Percentiles rank a stretch among this genome's conserved stretches.
These are phyloP conservation scores for Parmelia sp. DNA, from an alignment of 495 filamentous ascomycete species.

Conservation along the genomic window DNA sequence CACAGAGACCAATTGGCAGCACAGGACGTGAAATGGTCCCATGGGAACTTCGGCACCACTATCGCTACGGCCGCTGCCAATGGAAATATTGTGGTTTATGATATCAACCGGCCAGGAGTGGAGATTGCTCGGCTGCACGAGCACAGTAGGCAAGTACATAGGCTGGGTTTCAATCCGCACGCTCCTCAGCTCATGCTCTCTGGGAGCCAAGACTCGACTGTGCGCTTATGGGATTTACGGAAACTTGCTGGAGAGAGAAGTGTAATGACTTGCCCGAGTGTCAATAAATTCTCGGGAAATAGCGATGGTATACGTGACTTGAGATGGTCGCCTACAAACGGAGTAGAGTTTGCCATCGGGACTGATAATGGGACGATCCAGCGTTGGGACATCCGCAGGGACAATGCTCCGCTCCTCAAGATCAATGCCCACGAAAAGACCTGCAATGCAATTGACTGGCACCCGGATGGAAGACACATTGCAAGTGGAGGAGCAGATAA, in stretches of 20 bases:
- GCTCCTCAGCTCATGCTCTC: slow-evolving; percentile 70
- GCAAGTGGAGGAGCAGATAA: slow-evolving; percentile 78
- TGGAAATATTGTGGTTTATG: slow-evolving; percentile 82
- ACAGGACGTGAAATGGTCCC: slow-evolving; percentile 79
- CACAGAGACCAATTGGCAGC: slow-evolving; percentile 71
- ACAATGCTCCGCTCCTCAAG: slow-evolving; percentile 54
- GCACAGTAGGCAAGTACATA: slow-evolving; percentile 87
- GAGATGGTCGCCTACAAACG: slow-evolving; percentile 82
- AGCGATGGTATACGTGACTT: slow-evolving; percentile 79
- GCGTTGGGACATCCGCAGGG: slow-evolving; percentile 61
- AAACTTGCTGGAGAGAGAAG: slow-evolving; percentile 44
- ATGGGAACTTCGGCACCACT: slow-evolving; percentile 54
- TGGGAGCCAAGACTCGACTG: slow-evolving; percentile 85
- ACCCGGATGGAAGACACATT: slow-evolving; percentile 86
- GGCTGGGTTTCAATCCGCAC: slow-evolving; percentile 83
- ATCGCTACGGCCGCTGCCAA: slow-evolving; percentile 81
- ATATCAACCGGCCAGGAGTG: slow-evolving; percentile 65
- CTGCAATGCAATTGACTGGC: slow-evolving; percentile 85
- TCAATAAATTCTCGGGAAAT: slow-evolving; percentile 52
- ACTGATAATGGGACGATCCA: slow-evolving; percentile 79
- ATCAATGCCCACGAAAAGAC: slow-evolving; percentile 79
- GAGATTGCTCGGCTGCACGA: slow-evolving; percentile 75
- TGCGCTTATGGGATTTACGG: slow-evolving; percentile 73
- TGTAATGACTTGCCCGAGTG: slow-evolving; percentile 49
- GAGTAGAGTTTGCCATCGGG: slow-evolving; percentile 77